A percentile compares a stretch with the other conserved stretches of the same genome.
These are phyloP conservation scores for Leptographium galeiforme DNA, from an alignment of 2,329 filamentous ascomycete species.

Conservation along the genomic window DNA sequence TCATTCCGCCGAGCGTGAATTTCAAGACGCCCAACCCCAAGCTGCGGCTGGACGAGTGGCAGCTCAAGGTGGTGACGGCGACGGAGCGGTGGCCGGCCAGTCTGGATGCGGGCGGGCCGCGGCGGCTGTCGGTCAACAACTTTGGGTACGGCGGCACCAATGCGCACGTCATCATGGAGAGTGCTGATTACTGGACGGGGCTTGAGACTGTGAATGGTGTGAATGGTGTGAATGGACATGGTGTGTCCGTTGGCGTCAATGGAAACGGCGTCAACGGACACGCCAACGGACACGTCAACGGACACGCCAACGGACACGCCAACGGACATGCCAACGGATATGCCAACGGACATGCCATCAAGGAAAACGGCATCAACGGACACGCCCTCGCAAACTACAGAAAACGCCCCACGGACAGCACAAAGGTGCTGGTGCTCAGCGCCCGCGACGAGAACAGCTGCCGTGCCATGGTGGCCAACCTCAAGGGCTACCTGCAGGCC, in stretches of 20 bases:
- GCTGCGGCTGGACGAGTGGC: constrained; percentile 17
- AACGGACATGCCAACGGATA: too few relatives aligned
- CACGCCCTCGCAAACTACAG: too few relatives aligned
- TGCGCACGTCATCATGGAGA: constrained; percentile 16
- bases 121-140: constrained; percentile 15
- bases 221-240: too few relatives aligned
- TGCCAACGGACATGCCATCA: neutral
- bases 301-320: too few relatives aligned
- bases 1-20: constrained; percentile 15
- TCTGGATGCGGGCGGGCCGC: neutral
- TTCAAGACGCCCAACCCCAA: constrained; percentile 15
- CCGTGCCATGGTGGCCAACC: neutral
- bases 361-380: too few relatives aligned
- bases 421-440: constrained; percentile 1
- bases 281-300: neutral
- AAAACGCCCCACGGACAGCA: neutral
- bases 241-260: too few relatives aligned
- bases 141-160: constrained; percentile 20
- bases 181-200: neutral
- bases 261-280: neutral
- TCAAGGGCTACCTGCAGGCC: neutral
- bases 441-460: constrained; percentile 2
- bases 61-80: constrained; percentile 12
- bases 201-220: too few relatives aligned
- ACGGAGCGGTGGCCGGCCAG: constrained; percentile 14